Conservation (phyloP, 1,139 yeast genomes). For the Oligophagozyma castellii region DNA sequence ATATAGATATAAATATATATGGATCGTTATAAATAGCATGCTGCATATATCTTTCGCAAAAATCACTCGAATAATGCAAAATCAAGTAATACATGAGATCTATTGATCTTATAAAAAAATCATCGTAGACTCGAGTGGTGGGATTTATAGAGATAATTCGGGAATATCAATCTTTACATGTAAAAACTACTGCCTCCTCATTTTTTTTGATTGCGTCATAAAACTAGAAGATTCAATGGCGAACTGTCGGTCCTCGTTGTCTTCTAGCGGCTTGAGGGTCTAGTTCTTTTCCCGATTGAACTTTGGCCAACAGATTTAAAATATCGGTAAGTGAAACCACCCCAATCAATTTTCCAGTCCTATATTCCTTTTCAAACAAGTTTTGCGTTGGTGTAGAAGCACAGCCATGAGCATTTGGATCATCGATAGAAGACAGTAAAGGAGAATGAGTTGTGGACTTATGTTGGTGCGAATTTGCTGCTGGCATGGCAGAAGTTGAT, state of each 20-base stretch:
- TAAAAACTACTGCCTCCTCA: too few relatives aligned
- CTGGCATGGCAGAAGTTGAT: constrained; percentile 5
- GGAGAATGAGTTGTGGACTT: constrained; percentile 9
- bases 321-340: constrained; percentile 88
- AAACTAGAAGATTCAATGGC: too few relatives aligned
- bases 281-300: constrained; percentile 42
- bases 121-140: too few relatives aligned
- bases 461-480: constrained; percentile 2
- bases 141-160: too few relatives aligned
- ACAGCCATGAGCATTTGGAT: constrained; percentile 10
- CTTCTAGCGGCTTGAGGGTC: constrained; percentile 81
- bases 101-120: too few relatives aligned
- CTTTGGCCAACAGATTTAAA: constrained; percentile 62
- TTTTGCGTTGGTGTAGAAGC: constrained; percentile 18
- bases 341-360: constrained; percentile 72
- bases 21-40: too few relatives aligned
- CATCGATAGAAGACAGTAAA: constrained; percentile 14
- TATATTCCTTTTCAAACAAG: constrained; percentile 29
- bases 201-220: too few relatives aligned
- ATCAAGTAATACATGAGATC: too few relatives aligned
- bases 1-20: too few relatives aligned
- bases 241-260: constrained; percentile 65
- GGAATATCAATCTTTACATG: too few relatives aligned
- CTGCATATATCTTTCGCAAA: too few relatives aligned
- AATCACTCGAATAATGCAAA: too few relatives aligned